A percentile compares a stretch with the other conserved stretches of the same genome.
Conservation (phyloP, 805 yeast genomes). For the Saccharomycopsis fibuligera region DNA sequence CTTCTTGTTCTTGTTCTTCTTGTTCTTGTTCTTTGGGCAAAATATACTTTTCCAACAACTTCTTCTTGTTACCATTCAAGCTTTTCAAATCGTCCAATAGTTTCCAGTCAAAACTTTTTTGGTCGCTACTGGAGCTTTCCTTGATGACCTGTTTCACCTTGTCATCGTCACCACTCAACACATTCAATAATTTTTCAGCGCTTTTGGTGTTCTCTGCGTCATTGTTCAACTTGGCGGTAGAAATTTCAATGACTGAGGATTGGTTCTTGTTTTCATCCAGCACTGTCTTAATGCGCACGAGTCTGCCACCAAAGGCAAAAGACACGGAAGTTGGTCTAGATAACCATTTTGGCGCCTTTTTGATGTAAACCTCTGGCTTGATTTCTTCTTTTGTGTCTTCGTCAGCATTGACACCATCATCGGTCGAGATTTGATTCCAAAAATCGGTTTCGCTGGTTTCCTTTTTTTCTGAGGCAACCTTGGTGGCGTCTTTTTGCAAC, state of each 20-base stretch:
- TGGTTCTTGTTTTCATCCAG: conserved; percentile 32
- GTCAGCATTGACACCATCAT: conserved; percentile 25
- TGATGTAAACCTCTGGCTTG: conserved; percentile 62
- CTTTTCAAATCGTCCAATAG: conserved; percentile 41
- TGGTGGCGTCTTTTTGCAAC: conserved; percentile 1
- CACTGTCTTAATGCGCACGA: conserved; percentile 44
- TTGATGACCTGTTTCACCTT: conserved; percentile 51
- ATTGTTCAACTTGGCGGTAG: conserved; percentile 21
- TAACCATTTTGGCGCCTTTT: conserved; percentile 90
- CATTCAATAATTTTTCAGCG: conserved; percentile 36
- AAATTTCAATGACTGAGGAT: conserved; percentile 27
- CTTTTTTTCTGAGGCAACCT: conserved; percentile 7
- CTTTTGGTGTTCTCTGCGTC: conserved; percentile 41
- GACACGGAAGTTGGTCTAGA: conserved; percentile 64
- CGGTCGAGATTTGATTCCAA: conserved; percentile 71
- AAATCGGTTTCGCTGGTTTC: conserved; percentile 59
- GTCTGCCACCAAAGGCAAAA: conserved; percentile 93
- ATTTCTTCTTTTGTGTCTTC: conserved; percentile 25
- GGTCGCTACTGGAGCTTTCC: conserved; percentile 32
- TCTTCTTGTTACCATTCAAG: conserved; percentile 42
- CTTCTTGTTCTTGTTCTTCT: conserved; percentile 31
- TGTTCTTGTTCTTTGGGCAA: conserved; percentile 25
- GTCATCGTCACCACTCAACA: conserved; percentile 41
- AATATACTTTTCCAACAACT: conserved; percentile 42
- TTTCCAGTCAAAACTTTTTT: conserved; percentile 56